These are phyloP conservation scores for Pilasporangium apinafurcum DNA, from an alignment of 352 stramenopile genomes.

Conservation along the genomic window DNA sequence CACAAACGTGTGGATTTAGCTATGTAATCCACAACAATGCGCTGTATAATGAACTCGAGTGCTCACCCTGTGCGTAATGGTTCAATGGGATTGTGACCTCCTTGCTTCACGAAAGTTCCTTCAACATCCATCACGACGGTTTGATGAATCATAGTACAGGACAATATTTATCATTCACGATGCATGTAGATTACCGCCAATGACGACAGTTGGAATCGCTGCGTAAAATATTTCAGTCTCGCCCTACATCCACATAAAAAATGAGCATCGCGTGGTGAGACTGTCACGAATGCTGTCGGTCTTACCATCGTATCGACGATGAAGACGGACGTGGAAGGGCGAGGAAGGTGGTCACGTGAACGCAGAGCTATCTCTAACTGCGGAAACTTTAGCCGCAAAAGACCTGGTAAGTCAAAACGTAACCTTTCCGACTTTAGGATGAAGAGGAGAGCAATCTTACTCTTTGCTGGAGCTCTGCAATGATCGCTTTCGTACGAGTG, in stretches of 20 bases:
- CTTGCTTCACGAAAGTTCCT: constrained; percentile 53
- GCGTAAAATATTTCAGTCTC: constrained; percentile 56
- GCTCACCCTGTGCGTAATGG: constrained; percentile 50
- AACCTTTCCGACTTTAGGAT: no score
- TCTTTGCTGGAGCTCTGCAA: constrained; percentile 20
- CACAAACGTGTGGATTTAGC: no score
- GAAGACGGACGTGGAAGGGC: constrained; percentile 28
- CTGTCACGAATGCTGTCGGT: neutral
- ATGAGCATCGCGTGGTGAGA: neutral
- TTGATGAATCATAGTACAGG: neutral
- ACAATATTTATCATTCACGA: no score
- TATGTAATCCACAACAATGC: no score
- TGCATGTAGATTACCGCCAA: constrained; percentile 34
- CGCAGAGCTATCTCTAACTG: constrained; percentile 23
- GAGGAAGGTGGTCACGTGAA: constrained; percentile 24
- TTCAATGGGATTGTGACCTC: constrained; percentile 76
- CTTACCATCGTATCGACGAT: constrained; percentile 63
- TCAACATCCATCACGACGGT: no score
- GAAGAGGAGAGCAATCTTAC: constrained; percentile 4
- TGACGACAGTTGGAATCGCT: constrained; percentile 39
- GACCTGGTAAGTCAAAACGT: neutral
- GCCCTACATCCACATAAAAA: constrained; percentile 16
- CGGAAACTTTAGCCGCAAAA: constrained; percentile 22
- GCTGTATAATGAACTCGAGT: no score
- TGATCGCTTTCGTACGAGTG: constrained; percentile 25